These are phyloP conservation scores for Bolboschoenoplectus hybrid DNA, from an alignment of 202 grass and related monocot species.

Conservation along the genomic window DNA sequence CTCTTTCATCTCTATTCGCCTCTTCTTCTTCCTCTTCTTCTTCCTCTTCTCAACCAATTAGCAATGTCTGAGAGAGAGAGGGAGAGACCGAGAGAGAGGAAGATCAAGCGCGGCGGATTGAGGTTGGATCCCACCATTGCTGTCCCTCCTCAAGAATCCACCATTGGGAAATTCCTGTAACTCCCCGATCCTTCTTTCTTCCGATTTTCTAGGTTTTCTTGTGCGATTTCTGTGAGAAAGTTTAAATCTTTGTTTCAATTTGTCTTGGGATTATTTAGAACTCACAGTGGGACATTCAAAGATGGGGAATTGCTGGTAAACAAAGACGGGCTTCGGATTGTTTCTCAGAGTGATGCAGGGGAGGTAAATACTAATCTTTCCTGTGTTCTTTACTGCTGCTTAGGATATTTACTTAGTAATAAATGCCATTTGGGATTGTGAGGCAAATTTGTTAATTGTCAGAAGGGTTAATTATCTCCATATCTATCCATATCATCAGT, in stretches of 20 bases:
- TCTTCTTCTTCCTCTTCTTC: constrained; percentile 5
- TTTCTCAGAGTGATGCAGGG: constrained; percentile 67
- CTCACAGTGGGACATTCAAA: constrained; percentile 95
- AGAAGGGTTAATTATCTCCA: neutral
- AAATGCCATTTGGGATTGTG: neutral
- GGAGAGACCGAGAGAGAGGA: neutral
- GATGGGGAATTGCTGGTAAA: constrained; percentile 96
- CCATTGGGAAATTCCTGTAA: constrained; percentile 88
- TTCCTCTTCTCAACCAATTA: neutral
- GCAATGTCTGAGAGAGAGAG: neutral
- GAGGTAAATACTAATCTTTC: constrained; percentile 48
- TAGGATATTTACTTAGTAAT: neutral
- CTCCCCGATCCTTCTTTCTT: neutral
- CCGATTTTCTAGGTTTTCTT: constrained; percentile 17
- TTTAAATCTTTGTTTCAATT: neutral
- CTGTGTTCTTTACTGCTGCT: neutral
- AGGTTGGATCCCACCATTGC: constrained; percentile 52
- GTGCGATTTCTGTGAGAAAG: neutral
- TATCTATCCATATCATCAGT: neutral
- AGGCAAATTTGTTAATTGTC: neutral
- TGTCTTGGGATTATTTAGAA: constrained; percentile 48
- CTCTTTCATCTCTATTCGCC: neutral
- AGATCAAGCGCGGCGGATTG: constrained; percentile 12
- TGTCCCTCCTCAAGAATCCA: constrained; percentile 60
- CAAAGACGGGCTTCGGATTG: constrained; percentile 94